phyloP scores from a whole-genome alignment of 192 early-diverging fungal species.

The Coemansia sp. region DNA sequence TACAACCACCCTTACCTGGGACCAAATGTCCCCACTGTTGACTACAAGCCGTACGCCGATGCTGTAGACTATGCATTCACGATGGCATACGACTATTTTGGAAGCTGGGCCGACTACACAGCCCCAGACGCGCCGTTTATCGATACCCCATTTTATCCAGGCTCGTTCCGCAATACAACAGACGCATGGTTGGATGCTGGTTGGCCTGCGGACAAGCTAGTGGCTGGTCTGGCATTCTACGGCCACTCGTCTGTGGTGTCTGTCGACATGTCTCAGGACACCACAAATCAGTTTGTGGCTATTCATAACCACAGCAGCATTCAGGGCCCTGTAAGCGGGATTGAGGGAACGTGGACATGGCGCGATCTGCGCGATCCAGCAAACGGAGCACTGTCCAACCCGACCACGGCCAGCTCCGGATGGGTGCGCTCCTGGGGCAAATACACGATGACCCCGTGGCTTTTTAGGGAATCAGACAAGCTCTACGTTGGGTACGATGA shows the following conservation, averaged over 20 bases:
- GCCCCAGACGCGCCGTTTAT: conserved; percentile 54
- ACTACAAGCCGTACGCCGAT: conserved; percentile 63
- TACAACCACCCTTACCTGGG: conserved; percentile 66
- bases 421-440: conserved; percentile 73
- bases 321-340: conserved; percentile 59
- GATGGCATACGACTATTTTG: conserved; percentile 75
- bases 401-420: conserved; percentile 42
- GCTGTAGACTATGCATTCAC: conserved; percentile 69
- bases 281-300: conserved; percentile 51
- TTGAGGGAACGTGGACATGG: conserved; percentile 70
- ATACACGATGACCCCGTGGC: conserved; percentile 71
- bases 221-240: conserved; percentile 69
- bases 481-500: conserved; percentile 78
- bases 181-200: conserved; percentile 63
- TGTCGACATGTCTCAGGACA: conserved; percentile 39
- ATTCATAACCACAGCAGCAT: conserved; percentile 56
- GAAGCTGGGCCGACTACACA: conserved; percentile 66
- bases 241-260: conserved; percentile 57
- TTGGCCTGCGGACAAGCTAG: conserved; percentile 65
- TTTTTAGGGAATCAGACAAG: conserved; percentile 64
- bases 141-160: conserved; percentile 46
- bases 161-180: conserved; percentile 59
- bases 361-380: conserved; percentile 59
- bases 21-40: conserved; percentile 57
- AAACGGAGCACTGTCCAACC: conserved; percentile 53